Base-by-base conservation (phyloP, 2,329 filamentous ascomycete genomes). In the Fusarium sp. region DNA sequence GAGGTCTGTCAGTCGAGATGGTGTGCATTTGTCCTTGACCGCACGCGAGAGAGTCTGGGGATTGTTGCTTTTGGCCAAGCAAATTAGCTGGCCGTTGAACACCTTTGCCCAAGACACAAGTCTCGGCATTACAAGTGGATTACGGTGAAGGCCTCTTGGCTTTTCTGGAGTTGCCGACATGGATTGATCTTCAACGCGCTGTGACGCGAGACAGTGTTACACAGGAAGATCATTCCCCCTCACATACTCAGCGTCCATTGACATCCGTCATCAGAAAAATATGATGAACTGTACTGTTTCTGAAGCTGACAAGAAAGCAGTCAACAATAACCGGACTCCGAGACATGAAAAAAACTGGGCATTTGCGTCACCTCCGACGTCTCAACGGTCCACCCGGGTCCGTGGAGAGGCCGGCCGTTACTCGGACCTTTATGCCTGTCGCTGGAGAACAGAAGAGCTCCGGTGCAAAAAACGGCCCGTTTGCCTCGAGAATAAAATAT, bases 401-500 rank as follows among this genome's bases (percentile, higher is more conserved):
- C 72, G 66, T 73, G 72, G 72, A 75, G 72, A 74, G 42, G 69
- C 40, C 72, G 72, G 72, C 69, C 72, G 65, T 76, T 77, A 73
- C 69, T 77, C 75, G 75, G 75, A 71, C 58, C 44, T 75, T 77
- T 65, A 77, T 77, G 75, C 75, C 64, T 73, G 73, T 66, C 63
- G 63, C 66, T 75, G 72, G 72, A 33, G 72, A 75, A 70, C 69
- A 42, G 58, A 61, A 57, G 7, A 53, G 42, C 59, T 74, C 72
- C 62, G 67, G 49, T 56, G 56, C 35, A 35, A 53, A 57, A 72
- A 75, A 74, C 69, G 72, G 72, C 69, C 72, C 72, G 58, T 74
- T 75, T 74, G 33, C 62, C 27, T 31, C 49, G 46, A 60, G 56
- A 64, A 36, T 55, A 58, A 61, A 73, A 68, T 65, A 71, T 68